A percentile compares a stretch with the other conserved stretches of the same genome.
Evolutionary conservation across 805 yeast species (phyloP).

Genomic region (Ogataea degrootiae): DNA sequence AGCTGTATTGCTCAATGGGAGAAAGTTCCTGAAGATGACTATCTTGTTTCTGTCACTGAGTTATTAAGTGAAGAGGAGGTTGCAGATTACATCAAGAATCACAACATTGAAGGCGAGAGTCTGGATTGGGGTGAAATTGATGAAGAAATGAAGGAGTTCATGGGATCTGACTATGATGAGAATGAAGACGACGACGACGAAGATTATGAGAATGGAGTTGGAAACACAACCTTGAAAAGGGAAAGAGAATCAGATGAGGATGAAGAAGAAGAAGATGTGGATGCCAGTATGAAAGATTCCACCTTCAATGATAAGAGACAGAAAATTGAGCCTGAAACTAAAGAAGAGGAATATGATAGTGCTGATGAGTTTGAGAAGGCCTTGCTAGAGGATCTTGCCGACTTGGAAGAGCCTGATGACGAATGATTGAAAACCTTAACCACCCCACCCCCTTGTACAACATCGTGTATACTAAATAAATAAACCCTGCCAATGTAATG

Average conservation of each 20-base stretch:
- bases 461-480: background rate
- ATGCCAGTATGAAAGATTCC: conserved; percentile 9
- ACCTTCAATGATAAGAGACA: conserved; percentile 17
- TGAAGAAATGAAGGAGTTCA: conserved; percentile 51
- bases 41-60: conserved; percentile 46
- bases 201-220: conserved; percentile 1
- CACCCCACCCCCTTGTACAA: background rate
- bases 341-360: conserved; percentile 26
- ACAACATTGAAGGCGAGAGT: conserved; percentile 36
- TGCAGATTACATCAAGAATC: conserved; percentile 34
- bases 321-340: conserved; percentile 9
- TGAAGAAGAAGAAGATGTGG: conserved; percentile 18
- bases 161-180: conserved; percentile 42
- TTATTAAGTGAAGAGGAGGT: conserved; percentile 43
- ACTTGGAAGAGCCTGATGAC: conserved; percentile 31
- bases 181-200: conserved; percentile 18
- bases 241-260: conserved; percentile 18
- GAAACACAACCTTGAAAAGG: conserved; percentile 17
- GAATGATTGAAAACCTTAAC: background rate
- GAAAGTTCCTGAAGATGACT: conserved; percentile 58
- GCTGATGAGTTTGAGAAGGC: conserved; percentile 47
- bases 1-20: conserved; percentile 79
- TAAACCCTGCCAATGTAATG: no score
- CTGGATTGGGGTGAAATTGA: conserved; percentile 51
- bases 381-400: conserved; percentile 46